phyloP scores from a whole-genome alignment of 2,329 filamentous ascomycete genomes.

The Pyricularia grisea region DNA sequence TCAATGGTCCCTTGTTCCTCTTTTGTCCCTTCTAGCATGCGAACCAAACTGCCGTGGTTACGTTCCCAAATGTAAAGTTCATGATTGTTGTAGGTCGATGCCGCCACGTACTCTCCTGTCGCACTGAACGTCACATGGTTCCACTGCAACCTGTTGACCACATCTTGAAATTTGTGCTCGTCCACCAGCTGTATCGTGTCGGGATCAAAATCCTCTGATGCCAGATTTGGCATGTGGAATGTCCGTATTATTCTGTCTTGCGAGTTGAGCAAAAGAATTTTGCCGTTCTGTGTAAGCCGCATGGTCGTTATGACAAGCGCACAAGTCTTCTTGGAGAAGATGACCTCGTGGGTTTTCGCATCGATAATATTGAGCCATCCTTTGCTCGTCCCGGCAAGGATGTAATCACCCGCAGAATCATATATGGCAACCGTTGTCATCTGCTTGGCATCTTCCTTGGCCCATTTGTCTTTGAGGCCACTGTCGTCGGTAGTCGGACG shows the following conservation, averaged over 20 bases:
- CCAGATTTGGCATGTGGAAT: constrained; percentile 74
- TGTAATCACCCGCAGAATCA: constrained; percentile 75
- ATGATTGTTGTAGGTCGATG: constrained; percentile 96
- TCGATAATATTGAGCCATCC: constrained; percentile 96
- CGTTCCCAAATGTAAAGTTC: constrained; percentile 99
- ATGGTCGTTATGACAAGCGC: constrained; percentile 82
- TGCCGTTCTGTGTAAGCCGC: constrained; percentile 73
- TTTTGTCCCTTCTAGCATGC: constrained; percentile 93
- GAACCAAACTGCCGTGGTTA: constrained; percentile 83
- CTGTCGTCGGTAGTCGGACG: constrained; percentile 64
- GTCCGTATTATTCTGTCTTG: constrained; percentile 93
- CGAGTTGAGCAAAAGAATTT: constrained; percentile 83
- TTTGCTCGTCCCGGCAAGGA: constrained; percentile 88
- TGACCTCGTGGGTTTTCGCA: constrained; percentile 66
- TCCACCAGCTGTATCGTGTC: constrained; percentile 83
- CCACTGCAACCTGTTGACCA: constrained; percentile 91
- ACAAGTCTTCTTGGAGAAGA: constrained; percentile 84
- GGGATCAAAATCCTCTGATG: constrained; percentile 59
- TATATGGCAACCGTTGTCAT: constrained; percentile 91
- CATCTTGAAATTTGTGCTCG: constrained; percentile 97
- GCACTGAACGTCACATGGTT: constrained; percentile 95
- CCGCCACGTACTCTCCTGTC: constrained; percentile 90
- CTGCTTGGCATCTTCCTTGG: constrained; percentile 86
- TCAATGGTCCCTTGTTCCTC: constrained; percentile 95
- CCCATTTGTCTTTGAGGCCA: constrained; percentile 68